Evolutionary conservation across 306 rosid species (phyloP).

Genomic region (Leucaena leucocephala): DNA sequence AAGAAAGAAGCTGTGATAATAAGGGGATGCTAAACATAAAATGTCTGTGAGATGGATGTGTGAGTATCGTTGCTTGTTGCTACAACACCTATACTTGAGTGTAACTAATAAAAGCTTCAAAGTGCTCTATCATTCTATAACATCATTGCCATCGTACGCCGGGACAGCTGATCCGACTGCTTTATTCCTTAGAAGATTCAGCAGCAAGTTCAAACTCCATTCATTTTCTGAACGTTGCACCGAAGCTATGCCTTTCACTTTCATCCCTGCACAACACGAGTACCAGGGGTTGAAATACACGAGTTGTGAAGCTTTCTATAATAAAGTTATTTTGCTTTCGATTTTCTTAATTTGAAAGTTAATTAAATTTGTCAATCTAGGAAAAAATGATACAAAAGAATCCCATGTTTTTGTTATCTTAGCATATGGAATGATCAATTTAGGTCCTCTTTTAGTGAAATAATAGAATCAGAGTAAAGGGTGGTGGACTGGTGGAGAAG

Average conservation of each 20-base stretch:
- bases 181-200: not conserved
- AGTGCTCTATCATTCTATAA: not conserved
- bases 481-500: not conserved
- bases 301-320: no score
- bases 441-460: no score
- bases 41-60: not conserved
- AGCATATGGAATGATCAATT: no score
- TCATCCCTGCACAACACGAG: slow-evolving; percentile 7
- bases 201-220: not conserved
- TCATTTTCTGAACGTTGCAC: not conserved
- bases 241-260: not conserved
- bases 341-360: no score
- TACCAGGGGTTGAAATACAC: no score
- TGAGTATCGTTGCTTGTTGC: not conserved
- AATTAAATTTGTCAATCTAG: no score
- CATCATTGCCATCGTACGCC: not conserved
- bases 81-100: not conserved
- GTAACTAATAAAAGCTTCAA: not conserved
- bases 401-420: no score
- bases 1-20: not conserved
- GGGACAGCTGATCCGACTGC: not conserved
- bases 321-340: no score
- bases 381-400: no score
- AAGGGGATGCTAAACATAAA: not conserved
- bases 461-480: not conserved